phyloP scores from a whole-genome alignment of 768 basidiomycete genomes.

The Tulasnella calospora region DNA sequence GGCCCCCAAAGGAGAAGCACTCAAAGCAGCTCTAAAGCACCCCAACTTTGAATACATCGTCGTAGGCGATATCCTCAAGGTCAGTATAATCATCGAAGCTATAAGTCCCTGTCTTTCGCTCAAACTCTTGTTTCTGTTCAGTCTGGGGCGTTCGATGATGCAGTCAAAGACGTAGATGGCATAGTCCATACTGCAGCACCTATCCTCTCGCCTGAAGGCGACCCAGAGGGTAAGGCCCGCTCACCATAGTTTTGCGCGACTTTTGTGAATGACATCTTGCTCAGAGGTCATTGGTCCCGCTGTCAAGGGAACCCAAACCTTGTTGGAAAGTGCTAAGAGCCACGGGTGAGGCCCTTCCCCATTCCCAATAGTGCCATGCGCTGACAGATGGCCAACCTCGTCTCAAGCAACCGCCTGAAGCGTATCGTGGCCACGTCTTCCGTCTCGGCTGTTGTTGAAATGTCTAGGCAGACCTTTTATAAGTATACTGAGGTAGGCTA shows the following conservation, averaged over 20 bases:
- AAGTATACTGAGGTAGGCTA: background rate
- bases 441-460: slow-evolving; percentile 35
- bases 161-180: slow-evolving; percentile 29
- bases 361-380: background rate
- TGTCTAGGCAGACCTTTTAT: background rate
- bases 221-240: background rate
- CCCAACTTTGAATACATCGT: slow-evolving; percentile 27
- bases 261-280: background rate
- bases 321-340: slow-evolving; percentile 35
- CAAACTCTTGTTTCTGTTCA: background rate
- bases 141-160: slow-evolving; percentile 28
- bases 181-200: slow-evolving; percentile 31
- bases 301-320: slow-evolving; percentile 37
- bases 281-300: slow-evolving; percentile 34
- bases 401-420: slow-evolving; percentile 31
- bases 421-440: slow-evolving; percentile 41
- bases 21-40: background rate
- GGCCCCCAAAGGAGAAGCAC: slow-evolving; percentile 21
- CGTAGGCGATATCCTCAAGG: slow-evolving; percentile 28
- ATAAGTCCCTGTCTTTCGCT: background rate
- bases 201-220: slow-evolving; percentile 4
- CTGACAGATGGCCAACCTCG: background rate
- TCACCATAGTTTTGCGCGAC: background rate
- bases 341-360: slow-evolving; percentile 32
- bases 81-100: slow-evolving; percentile 29